A percentile compares a stretch with the other conserved stretches of the same genome.
Evolutionary conservation across 495 filamentous ascomycete genomes (phyloP).

Genomic region (Neurospora sp.): DNA sequence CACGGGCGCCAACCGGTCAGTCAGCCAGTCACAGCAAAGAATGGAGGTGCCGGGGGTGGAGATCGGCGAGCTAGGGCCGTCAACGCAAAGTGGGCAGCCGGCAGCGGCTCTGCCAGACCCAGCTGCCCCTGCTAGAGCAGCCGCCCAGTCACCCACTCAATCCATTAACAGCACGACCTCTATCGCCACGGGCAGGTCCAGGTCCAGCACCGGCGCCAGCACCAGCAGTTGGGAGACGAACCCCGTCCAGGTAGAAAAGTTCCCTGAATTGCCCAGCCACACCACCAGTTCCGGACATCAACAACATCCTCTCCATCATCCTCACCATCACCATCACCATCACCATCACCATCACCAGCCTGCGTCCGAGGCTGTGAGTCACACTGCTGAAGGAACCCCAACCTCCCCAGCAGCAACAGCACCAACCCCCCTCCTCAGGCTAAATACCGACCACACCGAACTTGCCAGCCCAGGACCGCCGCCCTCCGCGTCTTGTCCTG

Average conservation of each 20-base stretch:
- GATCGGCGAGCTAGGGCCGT: constrained; percentile 10
- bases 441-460: background rate
- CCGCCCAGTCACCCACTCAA: background rate
- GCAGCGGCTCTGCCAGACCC: constrained; percentile 2
- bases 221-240: background rate
- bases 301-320: constrained; percentile 2
- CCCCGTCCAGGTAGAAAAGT: constrained; percentile 9
- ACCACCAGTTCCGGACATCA: constrained; percentile 2
- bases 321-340: background rate
- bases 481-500: background rate
- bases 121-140: constrained; percentile 1
- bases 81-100: constrained; percentile 8
- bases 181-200: background rate
- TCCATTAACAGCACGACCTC: background rate
- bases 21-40: background rate
- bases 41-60: constrained; percentile 11
- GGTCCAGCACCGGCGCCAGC: constrained; percentile 1
- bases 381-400: background rate
- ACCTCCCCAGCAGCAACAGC: background rate
- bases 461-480: background rate
- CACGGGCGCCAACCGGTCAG: constrained; percentile 5
- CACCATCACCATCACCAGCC: background rate
- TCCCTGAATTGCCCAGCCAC: constrained; percentile 18
- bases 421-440: background rate
- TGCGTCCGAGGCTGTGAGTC: background rate